Conservation (phyloP, 768 basidiomycete species). For the Tylopilus subfusipes region DNA sequence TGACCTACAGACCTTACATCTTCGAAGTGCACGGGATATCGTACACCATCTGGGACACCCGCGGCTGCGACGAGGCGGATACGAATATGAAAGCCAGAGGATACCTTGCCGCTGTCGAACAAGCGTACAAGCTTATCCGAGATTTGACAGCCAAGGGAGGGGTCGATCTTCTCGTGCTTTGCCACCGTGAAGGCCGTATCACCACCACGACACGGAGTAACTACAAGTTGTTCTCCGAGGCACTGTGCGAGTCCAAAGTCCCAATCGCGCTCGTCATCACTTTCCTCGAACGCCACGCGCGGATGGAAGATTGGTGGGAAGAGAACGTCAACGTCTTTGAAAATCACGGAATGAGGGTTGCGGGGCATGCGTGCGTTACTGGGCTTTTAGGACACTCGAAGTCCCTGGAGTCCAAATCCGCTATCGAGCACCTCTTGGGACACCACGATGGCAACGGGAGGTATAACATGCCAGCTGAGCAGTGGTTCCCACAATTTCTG, state of each 20-base stretch:
- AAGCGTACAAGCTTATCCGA: neutral
- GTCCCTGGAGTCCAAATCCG: neutral
- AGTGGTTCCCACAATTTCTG: neutral
- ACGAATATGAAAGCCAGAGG: neutral
- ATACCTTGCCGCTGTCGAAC: neutral
- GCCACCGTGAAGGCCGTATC: neutral
- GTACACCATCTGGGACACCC: neutral
- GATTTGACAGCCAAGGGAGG: neutral
- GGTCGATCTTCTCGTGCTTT: neutral
- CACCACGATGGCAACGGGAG: neutral
- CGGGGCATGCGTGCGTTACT: neutral
- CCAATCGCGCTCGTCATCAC: neutral
- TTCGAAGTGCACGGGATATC: neutral
- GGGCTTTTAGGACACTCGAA: neutral
- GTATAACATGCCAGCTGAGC: neutral
- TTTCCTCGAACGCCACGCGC: neutral
- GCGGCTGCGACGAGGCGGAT: neutral
- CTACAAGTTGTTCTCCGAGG: neutral
- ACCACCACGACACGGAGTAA: neutral
- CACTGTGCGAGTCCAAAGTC: neutral
- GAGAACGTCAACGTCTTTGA: neutral
- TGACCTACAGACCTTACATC: neutral
- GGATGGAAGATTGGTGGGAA: neutral
- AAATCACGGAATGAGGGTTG: neutral
- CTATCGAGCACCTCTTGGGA: neutral